Percentiles rank a stretch among this genome's conserved stretches.
Conservation (phyloP, 176 grass and related monocot species). For the Bonia amplexicaulis region DNA sequence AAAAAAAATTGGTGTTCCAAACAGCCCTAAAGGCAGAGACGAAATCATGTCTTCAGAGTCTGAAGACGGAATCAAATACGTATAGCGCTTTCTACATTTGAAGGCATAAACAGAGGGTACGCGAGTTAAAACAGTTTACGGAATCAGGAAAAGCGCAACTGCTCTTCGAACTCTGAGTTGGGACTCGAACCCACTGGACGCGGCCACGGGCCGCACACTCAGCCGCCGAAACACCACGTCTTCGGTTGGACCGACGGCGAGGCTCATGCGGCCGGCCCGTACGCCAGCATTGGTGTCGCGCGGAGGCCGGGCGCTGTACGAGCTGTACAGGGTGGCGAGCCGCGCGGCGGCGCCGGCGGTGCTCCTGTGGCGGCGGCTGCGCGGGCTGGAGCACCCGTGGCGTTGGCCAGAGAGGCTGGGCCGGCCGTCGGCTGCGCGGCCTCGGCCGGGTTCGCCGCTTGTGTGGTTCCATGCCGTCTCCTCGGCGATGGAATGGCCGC, state of each 20-base stretch:
- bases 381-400: slow-evolving; percentile 59
- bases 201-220: background rate
- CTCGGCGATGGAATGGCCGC: slow-evolving; percentile 75
- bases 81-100: background rate
- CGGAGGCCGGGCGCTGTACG: slow-evolving; percentile 40
- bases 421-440: slow-evolving; percentile 44
- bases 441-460: slow-evolving; percentile 42
- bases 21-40: background rate
- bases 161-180: background rate
- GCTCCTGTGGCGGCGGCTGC: slow-evolving; percentile 45
- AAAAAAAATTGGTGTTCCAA: background rate
- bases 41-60: background rate
- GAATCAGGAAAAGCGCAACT: background rate
- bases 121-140: background rate
- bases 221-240: background rate
- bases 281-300: slow-evolving; percentile 11
- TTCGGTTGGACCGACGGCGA: background rate
- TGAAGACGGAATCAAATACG: background rate
- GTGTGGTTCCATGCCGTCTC: slow-evolving; percentile 92
- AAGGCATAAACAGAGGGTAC: background rate
- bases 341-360: slow-evolving; percentile 42
- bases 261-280: slow-evolving; percentile 20
- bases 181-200: background rate
- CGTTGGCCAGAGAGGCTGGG: slow-evolving; percentile 65
- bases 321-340: slow-evolving; percentile 53